Evolutionary conservation across 345 rosid species (phyloP).

Genomic region (Boechera retrofracta): DNA sequence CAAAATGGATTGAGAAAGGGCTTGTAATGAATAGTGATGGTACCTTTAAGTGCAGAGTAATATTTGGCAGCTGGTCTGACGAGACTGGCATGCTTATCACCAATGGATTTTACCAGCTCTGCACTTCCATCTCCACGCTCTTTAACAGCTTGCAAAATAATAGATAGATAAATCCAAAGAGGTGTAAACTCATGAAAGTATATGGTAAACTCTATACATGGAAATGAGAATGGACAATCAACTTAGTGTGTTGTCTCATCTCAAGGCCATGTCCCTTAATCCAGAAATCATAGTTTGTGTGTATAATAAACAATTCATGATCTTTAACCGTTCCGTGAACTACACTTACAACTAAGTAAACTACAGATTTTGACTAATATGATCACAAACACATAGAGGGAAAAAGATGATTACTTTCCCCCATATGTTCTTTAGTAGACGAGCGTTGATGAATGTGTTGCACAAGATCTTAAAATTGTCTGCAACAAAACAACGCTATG

Average conservation of each 20-base stretch:
- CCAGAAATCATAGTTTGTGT: background rate
- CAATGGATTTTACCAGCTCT: slow-evolving; percentile 60
- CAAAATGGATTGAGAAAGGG: slow-evolving; percentile 3
- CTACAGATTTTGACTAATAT: background rate
- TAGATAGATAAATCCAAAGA: background rate
- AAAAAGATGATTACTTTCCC: slow-evolving; percentile 42
- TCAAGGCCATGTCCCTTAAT: slow-evolving; percentile 4
- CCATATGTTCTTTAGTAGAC: slow-evolving; percentile 29
- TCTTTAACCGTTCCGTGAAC: background rate
- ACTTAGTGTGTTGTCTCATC: slow-evolving; percentile 5
- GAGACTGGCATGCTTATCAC: slow-evolving; percentile 73
- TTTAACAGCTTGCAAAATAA: slow-evolving; percentile 22
- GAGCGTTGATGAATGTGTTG: slow-evolving; percentile 4
- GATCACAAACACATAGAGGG: slow-evolving; percentile 10
- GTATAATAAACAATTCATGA: background rate
- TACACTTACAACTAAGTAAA: slow-evolving; percentile 3
- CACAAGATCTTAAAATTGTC: slow-evolving; percentile 32
- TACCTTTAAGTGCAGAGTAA: slow-evolving; percentile 69
- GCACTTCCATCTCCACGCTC: slow-evolving; percentile 40
- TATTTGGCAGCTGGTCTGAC: slow-evolving; percentile 78
- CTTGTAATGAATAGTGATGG: background rate
- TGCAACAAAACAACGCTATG: background rate
- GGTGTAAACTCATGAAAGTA: background rate
- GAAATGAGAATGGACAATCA: background rate
- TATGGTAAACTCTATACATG: background rate